These are phyloP conservation scores for Leccinum fuscescens DNA, from an alignment of 1,284 basidiomycete genomes.

Conservation along the genomic window DNA sequence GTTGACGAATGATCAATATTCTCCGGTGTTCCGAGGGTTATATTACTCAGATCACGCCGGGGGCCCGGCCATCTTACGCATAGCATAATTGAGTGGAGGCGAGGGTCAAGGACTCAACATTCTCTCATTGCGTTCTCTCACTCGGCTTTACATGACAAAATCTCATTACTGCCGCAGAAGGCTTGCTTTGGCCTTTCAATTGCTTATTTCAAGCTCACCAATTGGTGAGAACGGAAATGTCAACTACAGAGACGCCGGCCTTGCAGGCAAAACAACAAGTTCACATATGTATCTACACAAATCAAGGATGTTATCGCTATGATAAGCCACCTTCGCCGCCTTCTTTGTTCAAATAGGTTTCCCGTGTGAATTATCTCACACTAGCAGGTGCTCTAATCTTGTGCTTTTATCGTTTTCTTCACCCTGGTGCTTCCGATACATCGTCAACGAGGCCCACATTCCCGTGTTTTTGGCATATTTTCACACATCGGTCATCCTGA, in stretches of 20 bases:
- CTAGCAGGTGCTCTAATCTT: not conserved
- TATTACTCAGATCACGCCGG: not conserved
- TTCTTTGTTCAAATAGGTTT: not conserved
- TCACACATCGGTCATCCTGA: too few species aligned
- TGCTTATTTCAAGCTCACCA: not conserved
- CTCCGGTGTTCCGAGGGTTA: not conserved
- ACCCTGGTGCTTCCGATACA: too few species aligned
- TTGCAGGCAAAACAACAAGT: not conserved
- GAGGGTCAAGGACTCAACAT: not conserved
- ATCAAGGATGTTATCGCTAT: not conserved
- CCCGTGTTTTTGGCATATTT: too few species aligned
- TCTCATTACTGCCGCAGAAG: not conserved
- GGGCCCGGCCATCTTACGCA: not conserved
- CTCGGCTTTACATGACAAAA: not conserved
- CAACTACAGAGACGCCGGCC: not conserved
- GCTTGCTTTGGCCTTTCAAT: not conserved
- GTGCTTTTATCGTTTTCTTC: not conserved
- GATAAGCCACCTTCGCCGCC: not conserved
- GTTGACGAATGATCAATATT: not conserved
- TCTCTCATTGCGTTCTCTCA: not conserved
- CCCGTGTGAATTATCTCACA: not conserved
- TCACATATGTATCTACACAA: not conserved
- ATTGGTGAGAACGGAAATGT: not conserved
- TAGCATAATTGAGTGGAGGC: not conserved
- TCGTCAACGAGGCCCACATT: too few species aligned